Base-by-base conservation (phyloP, 2,329 filamentous ascomycete species). In the Ceratocystis cubensis region DNA sequence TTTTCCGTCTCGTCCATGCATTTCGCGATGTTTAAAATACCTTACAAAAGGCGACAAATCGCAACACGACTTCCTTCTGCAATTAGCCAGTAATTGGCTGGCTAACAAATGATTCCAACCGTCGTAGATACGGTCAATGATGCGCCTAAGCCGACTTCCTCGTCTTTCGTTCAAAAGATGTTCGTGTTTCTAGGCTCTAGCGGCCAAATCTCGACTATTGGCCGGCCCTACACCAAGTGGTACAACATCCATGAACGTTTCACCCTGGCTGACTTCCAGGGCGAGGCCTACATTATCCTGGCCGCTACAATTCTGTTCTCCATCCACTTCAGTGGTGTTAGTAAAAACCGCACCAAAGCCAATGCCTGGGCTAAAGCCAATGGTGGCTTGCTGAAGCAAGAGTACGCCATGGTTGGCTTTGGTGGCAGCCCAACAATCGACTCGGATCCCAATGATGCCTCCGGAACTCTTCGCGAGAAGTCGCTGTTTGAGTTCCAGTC, bases 191-290 rank as follows among this genome's bases (percentile, higher is more conserved):
- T 68, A 17, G 67, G 67, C 33, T 41, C 59, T 56, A 65, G 67
- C 5, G 66, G 65, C 53, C 61, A 66, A 64, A 80, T 82, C 68
- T 79, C 78, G 57, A 75, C 77, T 61, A 80, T 81, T 57, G 76
- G 75, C 56, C 78, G 80, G 30, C 88, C 89, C 15, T 96, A 88
- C 76, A 96, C 91, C 64, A 91, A 90, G 80, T 99, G 94, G 94
- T 99, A 97, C 79, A 91, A 91, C 66, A 81, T 97, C 69, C 94
- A 96, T 82, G 92, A 97, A 82, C 91, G 94, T 73, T 86, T 92
- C 73, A 86, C 86, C 30, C 79, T 87, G 68, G 82, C 81, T 73
- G 94, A 99, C 75, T 99, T 99, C 82, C 86, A 86, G 77, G 83
- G 87, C 72, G 94, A 99, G 79, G 88, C 89, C 68, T 78, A 91